Evolutionary conservation across 2,329 filamentous ascomycete genomes (phyloP), one percentile per base, ranked within the genome.

Genomic region (Curvularia verruculosa): DNA sequence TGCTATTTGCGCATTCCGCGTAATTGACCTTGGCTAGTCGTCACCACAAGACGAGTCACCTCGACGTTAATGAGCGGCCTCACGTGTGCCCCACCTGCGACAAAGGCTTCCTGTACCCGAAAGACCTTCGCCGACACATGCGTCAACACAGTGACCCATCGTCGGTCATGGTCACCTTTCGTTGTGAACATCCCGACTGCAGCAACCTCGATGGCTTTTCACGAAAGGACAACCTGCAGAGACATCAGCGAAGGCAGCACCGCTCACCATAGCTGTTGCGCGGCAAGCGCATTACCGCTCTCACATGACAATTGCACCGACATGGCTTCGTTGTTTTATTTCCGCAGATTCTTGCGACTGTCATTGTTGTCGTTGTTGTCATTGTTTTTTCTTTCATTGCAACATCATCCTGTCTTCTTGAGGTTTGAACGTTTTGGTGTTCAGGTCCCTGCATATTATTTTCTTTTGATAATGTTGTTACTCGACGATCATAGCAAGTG

Each of bases 31-130:
- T 37, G 15, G 26, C 2, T 37, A 75, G 73, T 51, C 73, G 74
- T 59, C 74, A 76, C 52, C 47, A 60, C 31, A 75, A 74, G 61
- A 39, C 46, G 5, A 70, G 60, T 9, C 74, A 76, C 49, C 51
- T 68, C 3, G 48, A 55, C 47, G 67, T 72, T 51, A 49, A 54
- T 48, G 68, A 73, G 52, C 59, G 70, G 51, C 74, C 72, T 58
- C 66, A 75, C 59, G 70, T 67, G 34, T 76, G 74, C 54, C 37
- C 54, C 5, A 34, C 54, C n/a, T 76, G 74, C 47, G 34, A 49
- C n/a, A 64, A 70, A 55, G 66, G 66, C 18, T 76, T 76, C 58
- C 56, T 71, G 36, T 75, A 76, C 48, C 74, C 73, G 1, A 76
- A 75, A 51, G 74, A 75, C 43, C 71, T 67, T 24, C 56, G 41